Conservation (phyloP, 2,329 filamentous ascomycete species). For the Fusarium acutatum region DNA sequence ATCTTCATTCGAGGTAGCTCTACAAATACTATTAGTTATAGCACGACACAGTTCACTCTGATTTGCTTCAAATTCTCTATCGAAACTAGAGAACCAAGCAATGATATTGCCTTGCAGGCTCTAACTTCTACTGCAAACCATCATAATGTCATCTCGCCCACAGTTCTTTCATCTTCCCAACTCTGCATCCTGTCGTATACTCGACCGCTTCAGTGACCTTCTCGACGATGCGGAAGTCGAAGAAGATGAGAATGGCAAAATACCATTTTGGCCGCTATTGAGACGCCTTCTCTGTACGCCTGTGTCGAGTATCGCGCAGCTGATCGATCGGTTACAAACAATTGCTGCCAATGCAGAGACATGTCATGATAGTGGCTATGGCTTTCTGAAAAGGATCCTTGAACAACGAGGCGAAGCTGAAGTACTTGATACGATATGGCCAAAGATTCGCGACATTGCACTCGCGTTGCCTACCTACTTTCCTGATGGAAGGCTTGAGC, state of each 20-base stretch:
- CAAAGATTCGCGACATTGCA: constrained; percentile 34
- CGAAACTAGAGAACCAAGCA: fast-evolving
- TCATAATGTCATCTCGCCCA: constrained; percentile 15
- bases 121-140: neutral
- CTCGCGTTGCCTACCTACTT: constrained; percentile 35
- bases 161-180: constrained; percentile 32
- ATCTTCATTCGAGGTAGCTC: neutral
- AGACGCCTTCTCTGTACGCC: constrained; percentile 28
- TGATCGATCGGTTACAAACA: constrained; percentile 43
- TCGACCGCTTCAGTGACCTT: constrained; percentile 46
- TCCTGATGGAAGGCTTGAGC: constrained; percentile 15
- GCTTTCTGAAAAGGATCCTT: constrained; percentile 18
- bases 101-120: neutral
- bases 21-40: neutral
- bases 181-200: constrained; percentile 25
- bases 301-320: constrained; percentile 2
- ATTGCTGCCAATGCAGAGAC: constrained; percentile 35
- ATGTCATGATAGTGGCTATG: constrained; percentile 33
- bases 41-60: neutral
- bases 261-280: constrained; percentile 42
- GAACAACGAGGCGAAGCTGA: neutral
- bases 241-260: constrained; percentile 36
- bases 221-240: constrained; percentile 21
- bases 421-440: constrained; percentile 35
- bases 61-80: fast-evolving